phyloP scores from a whole-genome alignment of 2,329 filamentous ascomycete species.

The Exophiala sp. region DNA sequence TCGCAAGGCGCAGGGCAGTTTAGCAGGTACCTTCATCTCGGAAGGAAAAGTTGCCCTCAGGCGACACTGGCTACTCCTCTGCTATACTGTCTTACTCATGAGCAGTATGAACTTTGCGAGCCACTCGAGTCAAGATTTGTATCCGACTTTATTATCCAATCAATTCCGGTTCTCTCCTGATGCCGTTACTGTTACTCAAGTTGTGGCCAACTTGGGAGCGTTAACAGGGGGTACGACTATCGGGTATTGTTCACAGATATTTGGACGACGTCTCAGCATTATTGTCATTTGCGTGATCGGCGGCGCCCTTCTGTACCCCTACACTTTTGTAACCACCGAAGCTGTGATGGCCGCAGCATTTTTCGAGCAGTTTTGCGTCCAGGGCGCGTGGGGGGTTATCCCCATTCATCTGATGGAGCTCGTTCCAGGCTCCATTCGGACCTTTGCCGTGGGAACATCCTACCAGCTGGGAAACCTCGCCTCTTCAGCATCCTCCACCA shows the following conservation, averaged over 20 bases:
- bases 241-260: slow-evolving; percentile 62
- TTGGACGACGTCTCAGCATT: slow-evolving; percentile 64
- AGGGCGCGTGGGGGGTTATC: slow-evolving; percentile 71
- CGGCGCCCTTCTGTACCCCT: slow-evolving; percentile 75
- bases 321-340: slow-evolving; percentile 61
- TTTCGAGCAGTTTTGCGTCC: slow-evolving; percentile 74
- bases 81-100: slow-evolving; percentile 81
- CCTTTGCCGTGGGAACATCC: slow-evolving; percentile 56
- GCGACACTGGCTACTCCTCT: slow-evolving; percentile 71
- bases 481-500: slow-evolving; percentile 61
- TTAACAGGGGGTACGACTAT: slow-evolving; percentile 61
- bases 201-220: slow-evolving; percentile 66
- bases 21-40: slow-evolving; percentile 61
- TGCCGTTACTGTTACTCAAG: slow-evolving; percentile 62
- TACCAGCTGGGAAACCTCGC: slow-evolving; percentile 62
- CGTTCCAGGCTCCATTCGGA: slow-evolving; percentile 54
- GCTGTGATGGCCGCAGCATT: slow-evolving; percentile 72
- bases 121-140: slow-evolving; percentile 54
- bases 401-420: slow-evolving; percentile 64
- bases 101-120: slow-evolving; percentile 85
- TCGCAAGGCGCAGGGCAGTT: slow-evolving; percentile 54
- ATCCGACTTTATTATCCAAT: slow-evolving; percentile 55
- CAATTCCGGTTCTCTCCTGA: slow-evolving; percentile 51
- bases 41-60: slow-evolving; percentile 75
- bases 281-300: slow-evolving; percentile 59